These are phyloP conservation scores for Candida vaughaniae DNA, from an alignment of 805 yeast genomes.

Conservation along the genomic window DNA sequence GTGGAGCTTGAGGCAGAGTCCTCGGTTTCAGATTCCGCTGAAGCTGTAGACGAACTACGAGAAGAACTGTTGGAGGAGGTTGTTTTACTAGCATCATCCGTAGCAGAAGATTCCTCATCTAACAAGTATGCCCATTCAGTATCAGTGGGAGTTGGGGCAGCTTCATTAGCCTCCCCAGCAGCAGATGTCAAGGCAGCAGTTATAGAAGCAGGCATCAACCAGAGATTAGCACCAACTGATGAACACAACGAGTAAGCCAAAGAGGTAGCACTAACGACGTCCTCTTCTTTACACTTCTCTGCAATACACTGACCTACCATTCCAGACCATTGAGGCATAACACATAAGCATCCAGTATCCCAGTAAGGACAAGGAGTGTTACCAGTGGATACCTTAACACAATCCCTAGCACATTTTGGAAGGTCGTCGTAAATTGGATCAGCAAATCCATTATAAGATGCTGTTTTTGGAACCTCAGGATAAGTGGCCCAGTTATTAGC, in stretches of 20 bases:
- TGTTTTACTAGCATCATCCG: conserved; percentile 5
- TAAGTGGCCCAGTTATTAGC: conserved; percentile 42
- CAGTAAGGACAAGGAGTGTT: conserved; percentile 53
- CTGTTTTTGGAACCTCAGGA: conserved; percentile 47
- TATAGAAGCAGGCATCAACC: conserved; percentile 33
- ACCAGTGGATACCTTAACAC: conserved; percentile 36
- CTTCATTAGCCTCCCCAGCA: conserved; percentile 23
- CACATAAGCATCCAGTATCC: conserved; percentile 53
- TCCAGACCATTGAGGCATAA: conserved; percentile 48
- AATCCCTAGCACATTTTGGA: conserved; percentile 43
- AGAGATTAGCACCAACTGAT: conserved; percentile 31
- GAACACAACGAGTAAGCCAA: conserved; percentile 44
- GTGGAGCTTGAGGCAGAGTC: conserved; percentile 1
- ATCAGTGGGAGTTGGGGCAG: conserved; percentile 14
- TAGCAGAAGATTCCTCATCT: conserved; percentile 1
- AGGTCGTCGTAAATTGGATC: conserved; percentile 39
- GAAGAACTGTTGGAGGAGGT: conserved; percentile 3
- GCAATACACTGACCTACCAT: conserved; percentile 45
- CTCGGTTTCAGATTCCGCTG: conserved; percentile 6
- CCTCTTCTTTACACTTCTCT: conserved; percentile 33
- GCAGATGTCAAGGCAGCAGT: conserved; percentile 19
- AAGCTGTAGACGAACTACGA: background rate
- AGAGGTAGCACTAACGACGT: conserved; percentile 35
- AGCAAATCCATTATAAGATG: conserved; percentile 48
- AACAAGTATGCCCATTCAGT: conserved; percentile 9